Evolutionary conservation across 345 rosid species (phyloP), one percentile per base, ranked within the genome.

Genomic region (Camelina sativa): DNA sequence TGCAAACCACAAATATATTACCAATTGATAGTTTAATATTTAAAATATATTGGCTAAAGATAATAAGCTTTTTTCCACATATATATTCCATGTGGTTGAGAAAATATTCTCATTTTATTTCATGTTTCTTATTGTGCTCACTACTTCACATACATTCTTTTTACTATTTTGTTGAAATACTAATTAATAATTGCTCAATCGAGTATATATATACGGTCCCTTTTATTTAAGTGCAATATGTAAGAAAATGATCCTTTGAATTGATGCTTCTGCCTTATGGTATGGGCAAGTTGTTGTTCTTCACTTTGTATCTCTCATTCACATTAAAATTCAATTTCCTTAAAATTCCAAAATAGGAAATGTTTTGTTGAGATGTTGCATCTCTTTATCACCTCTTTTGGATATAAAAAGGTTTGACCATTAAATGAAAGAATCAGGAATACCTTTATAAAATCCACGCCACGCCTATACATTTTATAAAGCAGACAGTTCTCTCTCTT

Each of bases 201-300:
- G 13, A 55, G 37, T 28, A 13, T 28, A 55, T 6, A 54, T 54
- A 30, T 55, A 53, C 2, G 53, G 47, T 43, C 11, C 53, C 25
- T 28, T 28, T 28, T 28, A 28, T 28, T 28, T 28, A 28, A 28
- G 30, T 28, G 30, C 30, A 28, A 28, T 28, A 28, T 28, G 30
- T 28, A 28, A 28, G 30, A 28, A 28, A 28, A 28, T 28, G 30
- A 28, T 28, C 30, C 30, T 28, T 28, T 28, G 30, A 28, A 46
- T 19, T 17, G 65, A 70, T 70, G 74, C 65, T 58, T 69, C 28
- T 57, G 56, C 57, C 22, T 46, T 57, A 17, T 69, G 56, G 35
- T 30, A 57, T 44, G 5, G 11, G 54, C 35, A 70, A 70, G 7
- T 67, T 28, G 30, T 4, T 57, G 56, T 32, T 20, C 15, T 43